A percentile compares a stretch with the other conserved stretches of the same genome.
These are phyloP conservation scores for Corymbia calophylla DNA, from an alignment of 441 rosid genomes.

Conservation along the genomic window DNA sequence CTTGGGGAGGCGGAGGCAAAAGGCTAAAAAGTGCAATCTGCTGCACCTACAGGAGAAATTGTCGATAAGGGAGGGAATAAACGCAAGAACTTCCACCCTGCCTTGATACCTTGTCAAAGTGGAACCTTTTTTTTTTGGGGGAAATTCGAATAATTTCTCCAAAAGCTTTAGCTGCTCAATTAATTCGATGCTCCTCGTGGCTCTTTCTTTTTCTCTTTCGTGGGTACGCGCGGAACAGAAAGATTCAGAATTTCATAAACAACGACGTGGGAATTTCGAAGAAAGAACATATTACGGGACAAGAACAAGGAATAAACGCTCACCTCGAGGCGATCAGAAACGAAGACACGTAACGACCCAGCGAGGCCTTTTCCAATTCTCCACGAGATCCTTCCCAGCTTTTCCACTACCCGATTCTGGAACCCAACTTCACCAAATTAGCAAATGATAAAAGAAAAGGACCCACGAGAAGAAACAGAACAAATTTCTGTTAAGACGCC, in stretches of 20 bases:
- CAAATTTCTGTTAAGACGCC: background rate
- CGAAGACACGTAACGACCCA: background rate
- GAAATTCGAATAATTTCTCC: background rate
- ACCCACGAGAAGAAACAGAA: background rate
- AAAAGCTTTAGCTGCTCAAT: background rate
- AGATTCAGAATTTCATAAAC: background rate
- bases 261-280: background rate
- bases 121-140: background rate
- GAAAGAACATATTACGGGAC: background rate
- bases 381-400: background rate
- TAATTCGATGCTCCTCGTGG: background rate
- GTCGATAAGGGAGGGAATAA: background rate
- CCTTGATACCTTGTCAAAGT: background rate
- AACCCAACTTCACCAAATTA: background rate
- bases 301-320: background rate
- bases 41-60: background rate
- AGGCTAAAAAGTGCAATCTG: background rate
- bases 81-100: background rate
- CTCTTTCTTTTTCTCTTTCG: background rate
- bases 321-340: background rate
- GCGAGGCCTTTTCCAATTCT: background rate
- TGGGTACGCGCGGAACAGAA: background rate
- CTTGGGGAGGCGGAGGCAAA: background rate
- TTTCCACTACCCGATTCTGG: background rate
- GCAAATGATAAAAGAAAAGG: background rate